These are phyloP conservation scores for Psilocybe tampanensis DNA, from an alignment of 768 basidiomycete species.

Conservation along the genomic window DNA sequence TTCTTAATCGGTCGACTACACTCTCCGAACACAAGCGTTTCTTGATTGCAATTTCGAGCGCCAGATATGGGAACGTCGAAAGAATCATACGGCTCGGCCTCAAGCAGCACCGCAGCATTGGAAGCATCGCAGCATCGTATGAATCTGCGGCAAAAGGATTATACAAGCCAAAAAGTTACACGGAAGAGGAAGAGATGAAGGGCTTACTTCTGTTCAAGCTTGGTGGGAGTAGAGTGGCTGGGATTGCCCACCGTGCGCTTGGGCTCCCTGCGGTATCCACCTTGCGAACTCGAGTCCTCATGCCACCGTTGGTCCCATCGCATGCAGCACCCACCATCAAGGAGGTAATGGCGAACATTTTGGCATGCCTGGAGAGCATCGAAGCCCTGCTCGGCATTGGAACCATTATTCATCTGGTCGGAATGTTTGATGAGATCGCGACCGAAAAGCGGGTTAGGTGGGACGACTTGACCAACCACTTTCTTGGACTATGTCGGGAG, in stretches of 20 bases:
- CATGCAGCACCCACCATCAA: neutral
- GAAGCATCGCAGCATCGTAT: conserved; percentile 8
- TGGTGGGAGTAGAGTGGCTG: conserved; percentile 23
- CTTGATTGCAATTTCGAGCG: conserved; percentile 24
- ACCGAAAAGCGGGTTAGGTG: conserved; percentile 26
- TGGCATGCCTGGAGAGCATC: neutral
- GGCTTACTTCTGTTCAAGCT: conserved; percentile 23
- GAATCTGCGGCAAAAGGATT: conserved; percentile 15
- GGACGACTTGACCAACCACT: conserved; percentile 26
- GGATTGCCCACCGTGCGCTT: conserved; percentile 24
- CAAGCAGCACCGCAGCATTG: conserved; percentile 9
- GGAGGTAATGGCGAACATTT: neutral
- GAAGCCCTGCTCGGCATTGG: neutral
- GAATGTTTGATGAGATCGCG: conserved; percentile 33
- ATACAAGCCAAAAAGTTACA: conserved; percentile 26
- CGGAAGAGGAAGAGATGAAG: conserved; percentile 24
- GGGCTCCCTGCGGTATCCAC: conserved; percentile 18
- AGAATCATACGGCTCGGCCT: conserved; percentile 20
- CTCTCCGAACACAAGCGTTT: conserved; percentile 22
- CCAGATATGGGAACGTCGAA: conserved; percentile 20
- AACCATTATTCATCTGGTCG: neutral
- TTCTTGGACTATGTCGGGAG: conserved; percentile 29
- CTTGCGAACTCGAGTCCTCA: conserved; percentile 12
- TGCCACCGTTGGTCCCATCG: conserved; percentile 14
- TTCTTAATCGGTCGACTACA: conserved; percentile 13